Conservation (phyloP, 225 moss, liverwort and hornwort genomes). For the Marchantia paleacea region DNA sequence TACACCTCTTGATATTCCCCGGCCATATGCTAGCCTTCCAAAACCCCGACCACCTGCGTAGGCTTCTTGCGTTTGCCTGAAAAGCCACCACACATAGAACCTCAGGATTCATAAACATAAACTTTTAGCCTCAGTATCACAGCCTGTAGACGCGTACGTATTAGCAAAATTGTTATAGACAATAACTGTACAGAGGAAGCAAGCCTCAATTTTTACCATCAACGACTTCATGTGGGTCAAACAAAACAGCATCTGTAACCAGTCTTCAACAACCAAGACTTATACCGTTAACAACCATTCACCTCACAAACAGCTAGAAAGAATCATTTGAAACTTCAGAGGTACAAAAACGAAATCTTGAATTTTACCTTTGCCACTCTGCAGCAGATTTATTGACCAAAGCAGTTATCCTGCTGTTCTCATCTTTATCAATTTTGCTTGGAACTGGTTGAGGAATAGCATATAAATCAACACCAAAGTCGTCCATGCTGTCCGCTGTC, state of each 20-base stretch:
- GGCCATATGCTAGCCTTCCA: constrained; percentile 82
- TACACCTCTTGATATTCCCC: constrained; percentile 72
- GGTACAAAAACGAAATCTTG: too few relatives aligned
- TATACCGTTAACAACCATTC: neutral
- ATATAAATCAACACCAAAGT: constrained; percentile 92
- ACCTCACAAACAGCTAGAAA: too few relatives aligned
- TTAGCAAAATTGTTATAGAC: neutral
- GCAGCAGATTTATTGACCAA: constrained; percentile 84
- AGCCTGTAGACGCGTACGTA: too few relatives aligned
- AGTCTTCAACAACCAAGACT: neutral
- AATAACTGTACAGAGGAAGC: neutral
- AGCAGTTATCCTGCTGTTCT: constrained; percentile 81
- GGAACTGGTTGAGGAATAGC: constrained; percentile 71
- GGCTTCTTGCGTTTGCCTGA: constrained; percentile 93
- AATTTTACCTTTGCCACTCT: constrained; percentile 75
- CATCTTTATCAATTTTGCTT: constrained; percentile 66
- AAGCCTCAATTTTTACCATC: neutral
- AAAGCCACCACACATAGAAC: neutral
- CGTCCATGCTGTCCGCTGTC: constrained; percentile 75
- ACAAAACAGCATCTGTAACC: too few relatives aligned
- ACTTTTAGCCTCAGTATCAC: too few relatives aligned
- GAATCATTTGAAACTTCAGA: too few relatives aligned
- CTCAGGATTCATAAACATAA: neutral
- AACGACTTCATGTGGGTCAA: too few relatives aligned
- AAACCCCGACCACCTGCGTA: constrained; percentile 70